Percentiles rank a stretch among this genome's conserved stretches.
Conservation (phyloP, 2,329 filamentous ascomycete species). For the Sphaerulina populicola region DNA sequence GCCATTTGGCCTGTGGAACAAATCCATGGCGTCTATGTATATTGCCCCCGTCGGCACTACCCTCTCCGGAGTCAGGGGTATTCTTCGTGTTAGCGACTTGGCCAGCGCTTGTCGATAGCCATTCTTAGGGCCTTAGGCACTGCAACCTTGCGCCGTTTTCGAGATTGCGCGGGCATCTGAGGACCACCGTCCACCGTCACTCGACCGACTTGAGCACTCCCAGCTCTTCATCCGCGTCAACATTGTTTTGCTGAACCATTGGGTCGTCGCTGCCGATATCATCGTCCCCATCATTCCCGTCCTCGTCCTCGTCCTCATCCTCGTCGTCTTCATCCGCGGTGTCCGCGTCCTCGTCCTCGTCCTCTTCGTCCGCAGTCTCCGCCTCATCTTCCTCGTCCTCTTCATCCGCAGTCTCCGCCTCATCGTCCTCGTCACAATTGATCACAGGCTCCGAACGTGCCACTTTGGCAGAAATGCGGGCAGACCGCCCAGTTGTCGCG, state of each 20-base stretch:
- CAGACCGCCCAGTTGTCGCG: neutral
- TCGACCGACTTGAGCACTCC: neutral
- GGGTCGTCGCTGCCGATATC: too few relatives aligned
- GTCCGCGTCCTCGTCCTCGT: neutral
- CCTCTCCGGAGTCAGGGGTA: too few relatives aligned
- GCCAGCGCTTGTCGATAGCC: too few relatives aligned
- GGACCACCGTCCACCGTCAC: too few relatives aligned
- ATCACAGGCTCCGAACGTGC: neutral
- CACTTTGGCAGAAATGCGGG: conserved; percentile 2
- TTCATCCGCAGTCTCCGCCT: neutral
- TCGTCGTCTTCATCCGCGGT: neutral
- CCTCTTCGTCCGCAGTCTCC: neutral
- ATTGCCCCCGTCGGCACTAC: too few relatives aligned
- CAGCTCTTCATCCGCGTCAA: conserved; percentile 3
- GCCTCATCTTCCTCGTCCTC: neutral
- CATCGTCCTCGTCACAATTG: neutral
- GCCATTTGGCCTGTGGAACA: too few relatives aligned
- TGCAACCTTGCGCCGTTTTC: too few relatives aligned
- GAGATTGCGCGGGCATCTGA: too few relatives aligned
- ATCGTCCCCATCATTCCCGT: neutral
- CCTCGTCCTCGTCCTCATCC: neutral
- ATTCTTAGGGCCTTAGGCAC: too few relatives aligned
- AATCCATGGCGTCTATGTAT: too few relatives aligned
- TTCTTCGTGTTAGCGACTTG: too few relatives aligned
- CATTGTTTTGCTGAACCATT: neutral